Percentiles rank a stretch among this genome's conserved stretches.
These are phyloP conservation scores for Tolypocladium inflatum DNA, from an alignment of 2,329 filamentous ascomycete species.

Conservation along the genomic window DNA sequence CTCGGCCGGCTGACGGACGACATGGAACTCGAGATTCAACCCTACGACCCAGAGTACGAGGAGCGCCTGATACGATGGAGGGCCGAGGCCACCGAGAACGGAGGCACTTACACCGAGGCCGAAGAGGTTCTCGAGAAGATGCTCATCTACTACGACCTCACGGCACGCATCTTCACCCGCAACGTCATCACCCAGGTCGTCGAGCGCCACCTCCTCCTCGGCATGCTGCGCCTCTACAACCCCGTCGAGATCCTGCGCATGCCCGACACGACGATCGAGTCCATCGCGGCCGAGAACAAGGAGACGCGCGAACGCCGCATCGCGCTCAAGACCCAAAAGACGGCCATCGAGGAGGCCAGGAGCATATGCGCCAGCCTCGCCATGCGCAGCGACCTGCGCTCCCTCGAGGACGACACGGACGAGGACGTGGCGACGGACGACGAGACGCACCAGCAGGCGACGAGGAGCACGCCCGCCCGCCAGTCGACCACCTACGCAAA, in stretches of 20 bases:
- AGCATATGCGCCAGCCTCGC: conserved; percentile 39
- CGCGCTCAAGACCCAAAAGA: conserved; percentile 36
- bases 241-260: conserved; percentile 41
- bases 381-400: conserved; percentile 41
- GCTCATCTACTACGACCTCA: conserved; percentile 45
- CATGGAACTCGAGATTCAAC: conserved; percentile 43
- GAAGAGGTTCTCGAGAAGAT: conserved; percentile 46
- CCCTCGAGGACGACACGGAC: conserved; percentile 25
- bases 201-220: conserved; percentile 39
- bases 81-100: conserved; percentile 28
- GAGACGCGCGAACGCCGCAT: conserved; percentile 40
- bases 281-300: conserved; percentile 43
- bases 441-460: conserved; percentile 11
- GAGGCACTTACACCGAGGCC: conserved; percentile 37
- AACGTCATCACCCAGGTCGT: conserved; percentile 44
- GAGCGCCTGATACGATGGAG: conserved; percentile 40
- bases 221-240: conserved; percentile 43
- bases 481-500: background rate
- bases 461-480: conserved; percentile 7
- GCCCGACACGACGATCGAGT: conserved; percentile 33
- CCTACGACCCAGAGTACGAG: conserved; percentile 44
- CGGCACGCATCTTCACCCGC: conserved; percentile 40
- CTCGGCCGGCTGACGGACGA: conserved; percentile 36
- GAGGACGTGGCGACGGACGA: conserved; percentile 21
- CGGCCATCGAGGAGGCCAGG: conserved; percentile 40